These are phyloP conservation scores for Yamadazyma aaseri DNA, from an alignment of 1,139 yeast species.

Conservation along the genomic window DNA sequence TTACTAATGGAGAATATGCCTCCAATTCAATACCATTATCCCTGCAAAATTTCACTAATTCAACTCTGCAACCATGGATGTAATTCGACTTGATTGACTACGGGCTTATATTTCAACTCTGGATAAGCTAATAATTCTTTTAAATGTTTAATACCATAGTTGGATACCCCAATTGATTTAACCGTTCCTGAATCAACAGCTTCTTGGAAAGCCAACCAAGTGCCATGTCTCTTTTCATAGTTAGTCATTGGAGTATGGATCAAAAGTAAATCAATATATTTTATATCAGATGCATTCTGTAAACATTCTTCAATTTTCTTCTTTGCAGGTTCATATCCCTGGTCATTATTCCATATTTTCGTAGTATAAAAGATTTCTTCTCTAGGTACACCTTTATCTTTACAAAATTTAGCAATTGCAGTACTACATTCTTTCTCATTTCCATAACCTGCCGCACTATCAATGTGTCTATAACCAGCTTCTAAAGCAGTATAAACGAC, in stretches of 20 bases:
- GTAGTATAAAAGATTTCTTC: constrained; percentile 47
- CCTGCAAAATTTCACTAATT: constrained; percentile 54
- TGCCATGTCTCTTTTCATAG: constrained; percentile 31
- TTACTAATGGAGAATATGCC: constrained; percentile 75
- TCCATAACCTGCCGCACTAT: constrained; percentile 45
- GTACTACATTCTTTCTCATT: constrained; percentile 49
- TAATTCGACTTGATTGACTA: constrained; percentile 73
- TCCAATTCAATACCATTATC: constrained; percentile 57
- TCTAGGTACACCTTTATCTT: constrained; percentile 26
- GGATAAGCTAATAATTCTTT: constrained; percentile 55
- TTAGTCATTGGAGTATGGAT: constrained; percentile 34
- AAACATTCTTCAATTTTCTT: constrained; percentile 6
- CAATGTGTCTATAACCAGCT: constrained; percentile 65
- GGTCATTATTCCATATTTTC: constrained; percentile 59
- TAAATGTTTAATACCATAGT: constrained; percentile 58
- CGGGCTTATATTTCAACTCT: constrained; percentile 53
- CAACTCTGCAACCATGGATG: constrained; percentile 73
- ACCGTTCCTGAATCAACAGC: constrained; percentile 35
- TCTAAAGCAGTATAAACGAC: constrained; percentile 44
- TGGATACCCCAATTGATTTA: constrained; percentile 62
- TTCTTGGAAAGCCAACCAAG: constrained; percentile 39
- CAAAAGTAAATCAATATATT: constrained; percentile 48
- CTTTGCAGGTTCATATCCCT: constrained; percentile 17
- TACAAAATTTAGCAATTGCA: constrained; percentile 23
- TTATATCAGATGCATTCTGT: constrained; percentile 21